Conservation (phyloP, 139 green algal genomes). For the Volvox africanus region DNA sequence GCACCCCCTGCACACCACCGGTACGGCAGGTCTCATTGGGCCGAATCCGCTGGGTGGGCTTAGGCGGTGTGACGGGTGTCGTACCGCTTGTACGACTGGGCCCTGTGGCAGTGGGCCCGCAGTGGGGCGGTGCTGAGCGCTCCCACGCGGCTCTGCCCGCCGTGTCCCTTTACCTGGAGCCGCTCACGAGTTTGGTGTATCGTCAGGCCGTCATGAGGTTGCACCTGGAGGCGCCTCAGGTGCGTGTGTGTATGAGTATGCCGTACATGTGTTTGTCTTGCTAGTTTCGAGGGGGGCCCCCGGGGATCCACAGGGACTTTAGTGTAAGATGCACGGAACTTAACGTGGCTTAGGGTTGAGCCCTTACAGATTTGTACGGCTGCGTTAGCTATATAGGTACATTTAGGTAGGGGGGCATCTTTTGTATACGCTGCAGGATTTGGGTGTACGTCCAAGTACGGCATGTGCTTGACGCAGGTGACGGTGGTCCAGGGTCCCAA, state of each 20-base stretch:
- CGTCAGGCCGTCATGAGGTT: conserved; percentile 70
- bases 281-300: too few species aligned
- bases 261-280: background rate
- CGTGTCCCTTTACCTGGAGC: conserved; percentile 68
- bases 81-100: conserved; percentile 70
- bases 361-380: too few species aligned
- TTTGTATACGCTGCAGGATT: too few species aligned
- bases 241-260: background rate
- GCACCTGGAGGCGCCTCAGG: conserved; percentile 42
- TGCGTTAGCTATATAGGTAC: too few species aligned
- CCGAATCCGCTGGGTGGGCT: conserved; percentile 58
- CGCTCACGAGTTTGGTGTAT: conserved; percentile 67
- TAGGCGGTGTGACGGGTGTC: conserved; percentile 69
- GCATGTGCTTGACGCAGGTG: background rate
- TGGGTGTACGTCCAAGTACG: too few species aligned
- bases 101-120: conserved; percentile 59
- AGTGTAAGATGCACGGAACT: too few species aligned
- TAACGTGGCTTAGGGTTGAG: too few species aligned
- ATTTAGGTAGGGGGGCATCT: too few species aligned
- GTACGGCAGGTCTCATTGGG: conserved; percentile 61
- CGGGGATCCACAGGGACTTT: too few species aligned
- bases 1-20: too few species aligned
- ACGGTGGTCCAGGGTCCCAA: conserved; percentile 77
- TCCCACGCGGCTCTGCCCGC: conserved; percentile 53
- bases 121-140: conserved; percentile 58